phyloP scores from a whole-genome alignment of 2,329 filamentous ascomycete species.

The Neurospora sp. region DNA sequence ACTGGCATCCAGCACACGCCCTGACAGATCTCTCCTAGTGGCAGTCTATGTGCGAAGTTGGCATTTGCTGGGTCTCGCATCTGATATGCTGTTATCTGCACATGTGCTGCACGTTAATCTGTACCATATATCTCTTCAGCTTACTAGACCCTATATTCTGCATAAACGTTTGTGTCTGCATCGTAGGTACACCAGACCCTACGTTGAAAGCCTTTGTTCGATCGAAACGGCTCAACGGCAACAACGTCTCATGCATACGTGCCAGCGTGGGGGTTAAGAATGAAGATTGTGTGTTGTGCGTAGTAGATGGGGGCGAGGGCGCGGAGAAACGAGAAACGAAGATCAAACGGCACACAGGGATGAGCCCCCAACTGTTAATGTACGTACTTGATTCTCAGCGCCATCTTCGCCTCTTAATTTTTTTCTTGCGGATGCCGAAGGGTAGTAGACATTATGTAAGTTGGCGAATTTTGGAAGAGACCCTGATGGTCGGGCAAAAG shows the following conservation, averaged over 20 bases:
- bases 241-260: neutral
- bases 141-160: neutral
- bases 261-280: neutral
- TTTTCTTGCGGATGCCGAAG: neutral
- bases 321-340: neutral
- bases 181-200: neutral
- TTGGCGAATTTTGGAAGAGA: neutral
- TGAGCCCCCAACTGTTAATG: neutral
- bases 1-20: neutral
- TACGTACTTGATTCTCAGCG: neutral
- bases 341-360: neutral
- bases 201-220: neutral
- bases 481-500: neutral
- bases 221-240: neutral
- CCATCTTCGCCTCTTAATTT: neutral
- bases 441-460: neutral
- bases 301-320: neutral
- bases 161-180: neutral
- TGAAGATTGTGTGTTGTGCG: neutral
- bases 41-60: neutral
- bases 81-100: neutral
- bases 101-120: neutral
- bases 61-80: neutral
- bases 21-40: neutral
- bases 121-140: neutral